Conservation (phyloP, 768 basidiomycete genomes). For the Tulasnella sp. region DNA sequence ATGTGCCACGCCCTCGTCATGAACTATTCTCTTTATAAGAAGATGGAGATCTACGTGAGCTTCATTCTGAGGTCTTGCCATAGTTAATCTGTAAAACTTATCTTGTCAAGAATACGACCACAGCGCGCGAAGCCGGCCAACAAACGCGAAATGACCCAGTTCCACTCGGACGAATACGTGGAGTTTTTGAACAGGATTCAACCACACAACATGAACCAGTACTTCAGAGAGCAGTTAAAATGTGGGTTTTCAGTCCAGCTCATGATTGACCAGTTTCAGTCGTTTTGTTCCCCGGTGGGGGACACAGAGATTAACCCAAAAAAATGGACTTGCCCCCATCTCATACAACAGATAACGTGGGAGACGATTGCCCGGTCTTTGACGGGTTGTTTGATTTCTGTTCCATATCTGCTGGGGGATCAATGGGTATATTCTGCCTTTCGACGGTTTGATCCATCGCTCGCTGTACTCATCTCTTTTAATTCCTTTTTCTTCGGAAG, state of each 20-base stretch:
- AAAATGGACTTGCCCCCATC: too few species aligned
- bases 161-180: slow-evolving; percentile 98
- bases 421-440: slow-evolving; percentile 68
- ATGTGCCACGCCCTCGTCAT: slow-evolving; percentile 99
- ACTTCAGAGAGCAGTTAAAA: slow-evolving; percentile 89
- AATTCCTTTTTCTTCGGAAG: slow-evolving; percentile 32
- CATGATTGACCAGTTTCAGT: too few species aligned
- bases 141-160: slow-evolving; percentile 99
- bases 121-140: slow-evolving; percentile 99
- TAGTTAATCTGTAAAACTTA: not conserved
- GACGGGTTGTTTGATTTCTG: slow-evolving; percentile 98
- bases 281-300: too few species aligned
- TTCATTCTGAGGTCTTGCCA: too few species aligned
- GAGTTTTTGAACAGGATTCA: slow-evolving; percentile 91
- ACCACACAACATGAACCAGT: slow-evolving; percentile 90
- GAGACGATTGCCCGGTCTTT: slow-evolving; percentile 97
- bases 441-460: not conserved
- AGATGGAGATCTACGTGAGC: slow-evolving; percentile 99
- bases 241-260: too few species aligned
- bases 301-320: too few species aligned
- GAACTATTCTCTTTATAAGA: slow-evolving; percentile 99
- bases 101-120: not conserved
- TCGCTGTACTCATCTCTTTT: not conserved
- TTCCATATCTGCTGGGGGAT: slow-evolving; percentile 98
- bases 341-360: slow-evolving; percentile 68